Base-by-base conservation (phyloP, 129 eudicot species). In the Lonicera japonica region DNA sequence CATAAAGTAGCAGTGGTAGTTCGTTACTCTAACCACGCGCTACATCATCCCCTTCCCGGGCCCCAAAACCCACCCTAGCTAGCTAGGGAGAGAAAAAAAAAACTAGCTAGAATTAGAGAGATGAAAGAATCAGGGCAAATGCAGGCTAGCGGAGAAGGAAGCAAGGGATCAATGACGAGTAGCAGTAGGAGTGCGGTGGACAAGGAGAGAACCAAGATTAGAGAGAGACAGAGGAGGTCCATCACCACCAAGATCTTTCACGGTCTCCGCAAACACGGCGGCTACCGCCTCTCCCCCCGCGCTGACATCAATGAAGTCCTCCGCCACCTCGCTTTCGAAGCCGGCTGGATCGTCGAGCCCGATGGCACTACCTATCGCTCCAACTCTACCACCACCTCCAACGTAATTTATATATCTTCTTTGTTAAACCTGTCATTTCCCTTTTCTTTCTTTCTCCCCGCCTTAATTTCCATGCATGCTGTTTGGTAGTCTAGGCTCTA, bases 181-280 rank as follows among this genome's bases (percentile, higher is more conserved):
- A 48, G 67, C 10, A 69, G 61, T 7, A 48, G 67, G 16, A 69
- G 61, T 22, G 61, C 54, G 11, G 20, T 38, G 1, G 74, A 70
- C 19, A 70, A 54, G 38, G 75, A 70, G 58, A 54, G 36, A n/a
- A 70, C 75, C 1, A 70, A 70, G 69, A 38, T 70, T 63, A 62
- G 75, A 7, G 75, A 70, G 69, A 53, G 75, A 47, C 63, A 63
- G 17, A 54, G 75, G 50, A 17, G 75, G 16, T 70, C 75, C 63
- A 62, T 70, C 57, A 70, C 75, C 63, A 70, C 75, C 58, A 70
- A 70, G 48, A 70, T 70, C 57, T 70, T 70, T 57, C 63, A 62
- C 38, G 75, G 75, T 69, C 75, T 70, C 63, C 75, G 75, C 47
- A 54, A 70, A 56, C 75, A 70, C 75, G 69, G 75, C 29, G 69